Evolutionary conservation across 2,329 filamentous ascomycete species (phyloP).

Genomic region (Cadophora malorum): DNA sequence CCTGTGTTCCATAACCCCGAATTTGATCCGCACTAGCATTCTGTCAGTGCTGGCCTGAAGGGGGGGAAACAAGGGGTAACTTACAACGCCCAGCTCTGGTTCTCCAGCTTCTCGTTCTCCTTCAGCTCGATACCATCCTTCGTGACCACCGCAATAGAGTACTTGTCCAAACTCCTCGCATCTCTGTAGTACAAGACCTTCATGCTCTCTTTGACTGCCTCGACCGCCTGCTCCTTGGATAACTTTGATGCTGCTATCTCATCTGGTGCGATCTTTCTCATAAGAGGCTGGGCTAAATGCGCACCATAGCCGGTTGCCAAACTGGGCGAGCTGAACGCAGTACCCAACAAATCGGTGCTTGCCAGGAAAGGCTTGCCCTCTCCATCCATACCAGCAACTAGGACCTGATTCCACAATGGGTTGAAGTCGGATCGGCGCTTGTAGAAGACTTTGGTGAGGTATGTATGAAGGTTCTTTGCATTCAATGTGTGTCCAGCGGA

Average conservation of each 20-base stretch:
- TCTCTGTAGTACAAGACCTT: conserved; percentile 98
- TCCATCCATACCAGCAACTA: conserved; percentile 88
- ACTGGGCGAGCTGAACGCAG: conserved; percentile 85
- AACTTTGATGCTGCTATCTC: conserved; percentile 78
- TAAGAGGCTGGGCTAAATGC: conserved; percentile 89
- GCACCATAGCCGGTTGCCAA: conserved; percentile 93
- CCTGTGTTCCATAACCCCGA: conserved; percentile 91
- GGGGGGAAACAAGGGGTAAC: conserved; percentile 20
- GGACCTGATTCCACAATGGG: conserved; percentile 94
- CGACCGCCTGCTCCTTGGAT: conserved; percentile 78
- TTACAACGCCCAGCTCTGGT: conserved; percentile 93
- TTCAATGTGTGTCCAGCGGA: conserved; percentile 65
- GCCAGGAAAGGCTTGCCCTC: conserved; percentile 86
- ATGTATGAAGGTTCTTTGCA: conserved; percentile 95
- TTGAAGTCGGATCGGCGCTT: conserved; percentile 94
- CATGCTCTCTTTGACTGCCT: conserved; percentile 90
- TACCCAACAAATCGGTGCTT: conserved; percentile 89
- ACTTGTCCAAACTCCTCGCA: conserved; percentile 87
- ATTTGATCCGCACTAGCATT: conserved; percentile 76
- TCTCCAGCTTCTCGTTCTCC: conserved; percentile 86
- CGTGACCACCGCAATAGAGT: conserved; percentile 89
- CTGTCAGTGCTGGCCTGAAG: conserved; percentile 33
- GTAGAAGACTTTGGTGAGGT: conserved; percentile 96
- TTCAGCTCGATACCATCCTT: conserved; percentile 87
- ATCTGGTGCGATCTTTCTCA: conserved; percentile 83